Base-by-base conservation (phyloP, 2,329 filamentous ascomycete species). In the Sporothrix dimorphospora region DNA sequence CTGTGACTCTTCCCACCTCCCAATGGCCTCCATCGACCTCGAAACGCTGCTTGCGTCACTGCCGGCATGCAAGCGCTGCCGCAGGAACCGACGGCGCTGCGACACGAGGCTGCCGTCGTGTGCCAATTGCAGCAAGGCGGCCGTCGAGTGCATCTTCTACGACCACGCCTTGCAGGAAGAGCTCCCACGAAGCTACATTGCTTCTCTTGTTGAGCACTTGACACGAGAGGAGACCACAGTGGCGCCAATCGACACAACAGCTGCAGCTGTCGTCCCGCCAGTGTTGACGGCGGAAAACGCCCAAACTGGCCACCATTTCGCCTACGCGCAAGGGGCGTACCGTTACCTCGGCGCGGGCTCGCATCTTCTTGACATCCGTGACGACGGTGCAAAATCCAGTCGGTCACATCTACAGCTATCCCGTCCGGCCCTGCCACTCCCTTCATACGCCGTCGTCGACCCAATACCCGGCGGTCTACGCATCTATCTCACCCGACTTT, bases 141-240 rank as follows among this genome's bases (percentile, higher is more conserved):
- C 47, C 57, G 34, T 71, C 59, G 69, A 71, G 21, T 71, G 69
- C 69, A 65, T 65, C 69, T 71, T 51, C 19, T 71, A 65, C 69
- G 69, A 71, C 34, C 69, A 71, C 34, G 45, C 69, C 7, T n/a
- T 71, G n/a, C 69, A 59, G 21, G 69, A 71, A 55, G 69, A 71
- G 34, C 69, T 71, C 27, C 69, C 69, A 8, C 45, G 69, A 14
- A 71, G 69, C 45, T 71, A 71, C 21, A 71, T 71, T 53, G 69
- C 57, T 40, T 71, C 69, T 3, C 38, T 71, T 27, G 57, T 71
- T 11, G 69, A 65, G n/a, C 30, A 71, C 40, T 24, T 65, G 57
- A 24, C 42, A 51, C 11, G 42, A 34, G 42, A 34, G 1, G 63
- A 49, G 21, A 34, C 16, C 9, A 38, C 38, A 38, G 34, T 8